Percentiles rank a stretch among this genome's conserved stretches.
Conservation (phyloP, 2,329 filamentous ascomycete genomes). For the Nemania abortiva region DNA sequence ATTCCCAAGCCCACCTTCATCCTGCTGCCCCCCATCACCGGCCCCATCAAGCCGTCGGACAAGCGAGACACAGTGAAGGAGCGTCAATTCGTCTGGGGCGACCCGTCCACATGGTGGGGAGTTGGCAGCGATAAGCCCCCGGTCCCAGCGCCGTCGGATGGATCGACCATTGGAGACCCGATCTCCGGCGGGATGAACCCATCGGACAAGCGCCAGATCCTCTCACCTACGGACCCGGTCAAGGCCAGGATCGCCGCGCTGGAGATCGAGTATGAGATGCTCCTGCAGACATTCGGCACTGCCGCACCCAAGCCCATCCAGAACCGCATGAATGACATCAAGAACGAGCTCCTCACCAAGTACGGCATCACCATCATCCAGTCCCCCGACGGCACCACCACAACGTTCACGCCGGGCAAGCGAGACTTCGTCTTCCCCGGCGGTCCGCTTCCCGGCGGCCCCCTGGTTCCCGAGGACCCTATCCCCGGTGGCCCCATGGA, state of each 20-base stretch:
- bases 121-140: slow-evolving; percentile 31
- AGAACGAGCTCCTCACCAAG: slow-evolving; percentile 47
- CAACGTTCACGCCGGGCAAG: slow-evolving; percentile 51
- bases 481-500: slow-evolving; percentile 32
- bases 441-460: slow-evolving; percentile 39
- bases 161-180: slow-evolving; percentile 31
- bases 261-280: slow-evolving; percentile 48
- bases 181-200: slow-evolving; percentile 38
- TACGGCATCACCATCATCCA: slow-evolving; percentile 54
- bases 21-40: slow-evolving; percentile 43
- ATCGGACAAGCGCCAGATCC: slow-evolving; percentile 36
- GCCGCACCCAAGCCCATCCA: slow-evolving; percentile 42
- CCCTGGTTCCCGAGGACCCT: slow-evolving; percentile 48
- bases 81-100: slow-evolving; percentile 37
- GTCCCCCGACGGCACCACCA: slow-evolving; percentile 53
- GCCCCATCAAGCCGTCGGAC: slow-evolving; percentile 44
- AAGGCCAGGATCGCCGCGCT: slow-evolving; percentile 47
- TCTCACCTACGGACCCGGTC: slow-evolving; percentile 39
- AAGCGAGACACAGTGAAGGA: slow-evolving; percentile 36
- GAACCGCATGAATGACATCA: slow-evolving; percentile 44
- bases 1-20: slow-evolving; percentile 41
- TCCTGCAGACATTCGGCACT: slow-evolving; percentile 45
- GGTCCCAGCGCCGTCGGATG: slow-evolving; percentile 16
- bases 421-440: slow-evolving; percentile 47
- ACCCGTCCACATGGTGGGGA: slow-evolving; percentile 37